Evolutionary conservation across 2,329 filamentous ascomycete species (phyloP).

Genomic region (Cordyceps militaris): DNA sequence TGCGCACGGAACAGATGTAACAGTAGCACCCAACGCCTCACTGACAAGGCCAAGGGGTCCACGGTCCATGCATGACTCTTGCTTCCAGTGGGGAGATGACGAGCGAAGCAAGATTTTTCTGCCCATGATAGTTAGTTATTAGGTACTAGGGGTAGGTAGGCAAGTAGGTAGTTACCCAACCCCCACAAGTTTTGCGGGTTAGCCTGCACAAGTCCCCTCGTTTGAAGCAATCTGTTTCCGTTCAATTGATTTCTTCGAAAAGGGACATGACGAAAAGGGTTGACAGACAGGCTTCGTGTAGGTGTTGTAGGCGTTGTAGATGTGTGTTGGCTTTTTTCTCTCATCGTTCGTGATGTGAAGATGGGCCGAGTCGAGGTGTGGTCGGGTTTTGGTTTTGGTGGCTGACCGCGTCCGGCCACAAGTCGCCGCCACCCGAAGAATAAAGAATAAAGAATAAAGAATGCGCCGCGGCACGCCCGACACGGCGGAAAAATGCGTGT

Average conservation of each 20-base stretch:
- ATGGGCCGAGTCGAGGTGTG: too few species aligned
- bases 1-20: too few species aligned
- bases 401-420: conserved; percentile 9
- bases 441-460: too few species aligned
- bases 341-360: too few species aligned
- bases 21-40: not conserved
- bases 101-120: conserved; percentile 8
- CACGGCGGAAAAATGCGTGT: conserved; percentile 4
- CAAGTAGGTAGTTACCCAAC: not conserved
- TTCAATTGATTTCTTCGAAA: too few species aligned
- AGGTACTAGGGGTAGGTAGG: too few species aligned
- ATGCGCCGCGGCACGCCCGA: conserved; percentile 6
- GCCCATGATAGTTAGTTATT: too few species aligned
- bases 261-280: too few species aligned
- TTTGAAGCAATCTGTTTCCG: not conserved
- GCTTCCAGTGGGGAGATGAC: conserved; percentile 1
- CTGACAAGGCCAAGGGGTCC: conserved; percentile 3
- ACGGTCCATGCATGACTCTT: conserved; percentile 9
- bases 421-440: conserved; percentile 7
- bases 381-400: too few species aligned
- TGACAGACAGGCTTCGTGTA: too few species aligned
- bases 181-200: conserved; percentile 11
- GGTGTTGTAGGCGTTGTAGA: not conserved
- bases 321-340: too few species aligned
- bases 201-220: conserved; percentile 2